These are phyloP conservation scores for Pleurotus cornucopiae DNA, from an alignment of 768 basidiomycete species.

Conservation along the genomic window DNA sequence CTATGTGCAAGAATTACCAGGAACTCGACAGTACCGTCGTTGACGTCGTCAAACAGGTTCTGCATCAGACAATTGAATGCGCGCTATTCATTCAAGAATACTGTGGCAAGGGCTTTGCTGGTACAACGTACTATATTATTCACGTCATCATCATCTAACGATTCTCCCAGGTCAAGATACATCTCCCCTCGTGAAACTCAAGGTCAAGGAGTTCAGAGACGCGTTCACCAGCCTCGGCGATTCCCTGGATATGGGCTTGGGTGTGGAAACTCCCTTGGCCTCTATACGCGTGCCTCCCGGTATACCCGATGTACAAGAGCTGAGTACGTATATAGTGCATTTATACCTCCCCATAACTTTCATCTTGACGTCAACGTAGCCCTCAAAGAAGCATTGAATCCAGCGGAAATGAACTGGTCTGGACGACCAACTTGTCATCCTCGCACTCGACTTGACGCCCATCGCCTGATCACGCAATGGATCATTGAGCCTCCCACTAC, in stretches of 20 bases:
- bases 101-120: constrained; percentile 26
- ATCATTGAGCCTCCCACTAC: not conserved
- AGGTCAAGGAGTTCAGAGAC: not conserved
- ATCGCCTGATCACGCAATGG: constrained; percentile 4
- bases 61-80: constrained; percentile 31
- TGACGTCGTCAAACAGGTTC: constrained; percentile 18
- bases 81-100: constrained; percentile 31
- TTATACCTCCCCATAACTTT: not conserved
- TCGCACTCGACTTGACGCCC: not conserved
- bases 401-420: constrained; percentile 2
- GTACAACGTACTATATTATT: constrained; percentile 12
- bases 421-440: constrained; percentile 6
- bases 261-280: not conserved
- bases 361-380: not conserved
- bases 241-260: not conserved
- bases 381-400: not conserved
- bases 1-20: constrained; percentile 22
- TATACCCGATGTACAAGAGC: not conserved
- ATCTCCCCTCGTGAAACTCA: not conserved
- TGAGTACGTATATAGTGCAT: not conserved
- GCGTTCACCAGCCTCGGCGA: not conserved
- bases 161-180: too few species aligned
- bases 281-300: not conserved
- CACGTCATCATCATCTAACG: too few species aligned
- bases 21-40: constrained; percentile 14